Evolutionary conservation across 1,284 basidiomycete species (phyloP).

Genomic region (Pterula multifida): DNA sequence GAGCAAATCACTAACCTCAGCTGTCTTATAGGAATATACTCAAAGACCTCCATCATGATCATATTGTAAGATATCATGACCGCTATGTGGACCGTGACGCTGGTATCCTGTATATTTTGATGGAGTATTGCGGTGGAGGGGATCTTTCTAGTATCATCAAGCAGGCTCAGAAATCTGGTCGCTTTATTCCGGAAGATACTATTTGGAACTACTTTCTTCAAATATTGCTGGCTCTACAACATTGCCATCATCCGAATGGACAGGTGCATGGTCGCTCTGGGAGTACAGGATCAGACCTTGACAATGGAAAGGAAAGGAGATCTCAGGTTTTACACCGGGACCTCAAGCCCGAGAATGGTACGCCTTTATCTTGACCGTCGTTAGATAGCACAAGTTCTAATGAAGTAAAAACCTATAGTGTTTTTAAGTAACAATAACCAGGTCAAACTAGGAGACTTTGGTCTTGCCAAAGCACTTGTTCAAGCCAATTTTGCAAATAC

Average conservation of each 20-base stretch:
- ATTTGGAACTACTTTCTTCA: conserved; percentile 96
- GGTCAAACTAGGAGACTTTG: conserved; percentile 95
- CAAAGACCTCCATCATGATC: conserved; percentile 86
- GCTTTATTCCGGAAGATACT: conserved; percentile 78
- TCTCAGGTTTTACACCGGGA: conserved; percentile 88
- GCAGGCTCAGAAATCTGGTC: conserved; percentile 53
- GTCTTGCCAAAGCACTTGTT: conserved; percentile 83
- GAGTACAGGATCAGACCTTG: conserved; percentile 27
- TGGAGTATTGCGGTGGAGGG: conserved; percentile 95
- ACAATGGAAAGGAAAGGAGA: conserved; percentile 33
- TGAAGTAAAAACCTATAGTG: conserved; percentile 31
- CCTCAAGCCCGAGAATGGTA: conserved; percentile 94
- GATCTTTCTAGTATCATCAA: conserved; percentile 85
- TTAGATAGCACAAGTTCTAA: neutral
- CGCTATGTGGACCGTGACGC: conserved; percentile 84
- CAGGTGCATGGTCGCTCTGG: conserved; percentile 34
- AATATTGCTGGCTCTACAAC: conserved; percentile 79
- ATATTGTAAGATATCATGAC: conserved; percentile 92
- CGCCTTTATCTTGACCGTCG: conserved; percentile 12
- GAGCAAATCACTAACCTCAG: too few relatives aligned
- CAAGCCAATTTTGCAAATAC: conserved; percentile 87
- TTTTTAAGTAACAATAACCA: conserved; percentile 71
- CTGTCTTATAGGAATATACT: conserved; percentile 70
- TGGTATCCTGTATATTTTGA: conserved; percentile 87
- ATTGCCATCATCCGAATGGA: conserved; percentile 78